Conservation (phyloP, 1,284 basidiomycete species). For the Schizophyllum amplum region DNA sequence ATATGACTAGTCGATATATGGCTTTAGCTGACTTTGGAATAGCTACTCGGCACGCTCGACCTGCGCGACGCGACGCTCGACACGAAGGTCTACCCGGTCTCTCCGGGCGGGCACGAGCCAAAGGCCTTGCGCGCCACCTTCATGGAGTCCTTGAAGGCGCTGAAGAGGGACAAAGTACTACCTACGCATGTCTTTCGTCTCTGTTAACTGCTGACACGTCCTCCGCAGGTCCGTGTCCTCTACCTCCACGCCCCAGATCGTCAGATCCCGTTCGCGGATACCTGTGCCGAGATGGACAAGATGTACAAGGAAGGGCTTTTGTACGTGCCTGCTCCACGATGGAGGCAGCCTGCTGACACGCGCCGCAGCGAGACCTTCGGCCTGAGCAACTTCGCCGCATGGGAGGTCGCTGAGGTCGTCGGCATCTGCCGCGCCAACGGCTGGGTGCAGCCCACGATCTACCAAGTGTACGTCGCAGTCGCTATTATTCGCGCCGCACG, state of each 20-base stretch:
- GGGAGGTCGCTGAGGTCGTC: constrained; percentile 44
- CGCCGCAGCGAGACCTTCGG: constrained; percentile 35
- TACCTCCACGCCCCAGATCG: constrained; percentile 43
- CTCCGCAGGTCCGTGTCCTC: constrained; percentile 22
- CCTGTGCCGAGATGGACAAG: constrained; percentile 33
- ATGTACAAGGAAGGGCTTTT: constrained; percentile 36
- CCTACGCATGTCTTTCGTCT: no score
- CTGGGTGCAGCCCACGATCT: constrained; percentile 32
- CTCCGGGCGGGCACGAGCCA: constrained; percentile 31
- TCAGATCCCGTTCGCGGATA: constrained; percentile 38
- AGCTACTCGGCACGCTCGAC: constrained; percentile 36
- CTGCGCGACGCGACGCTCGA: constrained; percentile 36
- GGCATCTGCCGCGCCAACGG: constrained; percentile 41
- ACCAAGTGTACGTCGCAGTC: constrained; percentile 18
- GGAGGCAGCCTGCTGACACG: not conserved
- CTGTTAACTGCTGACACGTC: no score
- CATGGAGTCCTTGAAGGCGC: constrained; percentile 27
- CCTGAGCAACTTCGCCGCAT: constrained; percentile 35
- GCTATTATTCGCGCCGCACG: not conserved
- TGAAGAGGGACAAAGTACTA: constrained; percentile 31
- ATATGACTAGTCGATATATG: no score
- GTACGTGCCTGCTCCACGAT: constrained; percentile 20
- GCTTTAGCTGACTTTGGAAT: no score
- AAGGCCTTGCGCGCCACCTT: constrained; percentile 28
- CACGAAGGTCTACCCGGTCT: constrained; percentile 41